Base-by-base conservation (phyloP, 129 eudicot species). In the Ambrosia trifida region DNA sequence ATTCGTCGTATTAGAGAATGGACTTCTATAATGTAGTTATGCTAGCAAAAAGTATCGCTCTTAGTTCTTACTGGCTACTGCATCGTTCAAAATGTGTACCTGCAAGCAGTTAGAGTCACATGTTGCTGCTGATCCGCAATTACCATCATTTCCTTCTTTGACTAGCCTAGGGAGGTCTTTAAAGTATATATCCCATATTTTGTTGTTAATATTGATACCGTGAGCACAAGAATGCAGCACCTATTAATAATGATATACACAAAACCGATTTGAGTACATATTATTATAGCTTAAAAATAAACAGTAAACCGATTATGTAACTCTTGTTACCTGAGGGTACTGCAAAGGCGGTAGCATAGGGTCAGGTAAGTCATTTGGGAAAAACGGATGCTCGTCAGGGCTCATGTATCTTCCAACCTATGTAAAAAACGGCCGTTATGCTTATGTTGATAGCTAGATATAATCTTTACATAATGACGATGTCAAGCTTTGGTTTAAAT, bases 311-410 rank as follows among this genome's bases (percentile, higher is more conserved):
- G 5, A 40, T 65, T 40, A 47, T 53, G 66, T 4, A 40, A 53
- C 40, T 53, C 8, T 53, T 45, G 52, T 80, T 79, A 94, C 99
- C 89, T 76, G 90, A 7, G 99, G 99, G 78, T 87, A 94, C 63
- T 90, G 81, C 66, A 94, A 69, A 75, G 99, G 99, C 4, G 99
- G 99, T 74, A 94, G 67, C 86, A 94, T 13, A 5, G 99, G 86
- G 28, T 80, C 84, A 9, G 91, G 97, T 49, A 94, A 82, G 70
- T 78, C 87, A 20, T 83, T 68, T 20, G 96, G 89, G 77, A 94
- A 94, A 85, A 94, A 94, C 49, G 99, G 94, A 80, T 94, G 96
- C 78, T 94, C 99, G 20, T 94, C 99, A 0, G 99, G 99, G 75
- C 96, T 83, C 69, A 68, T 84, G 79, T 85, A 94, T 81, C 97